Evolutionary conservation across 306 rosid species (phyloP).

Genomic region (Dalbergia oliveri): DNA sequence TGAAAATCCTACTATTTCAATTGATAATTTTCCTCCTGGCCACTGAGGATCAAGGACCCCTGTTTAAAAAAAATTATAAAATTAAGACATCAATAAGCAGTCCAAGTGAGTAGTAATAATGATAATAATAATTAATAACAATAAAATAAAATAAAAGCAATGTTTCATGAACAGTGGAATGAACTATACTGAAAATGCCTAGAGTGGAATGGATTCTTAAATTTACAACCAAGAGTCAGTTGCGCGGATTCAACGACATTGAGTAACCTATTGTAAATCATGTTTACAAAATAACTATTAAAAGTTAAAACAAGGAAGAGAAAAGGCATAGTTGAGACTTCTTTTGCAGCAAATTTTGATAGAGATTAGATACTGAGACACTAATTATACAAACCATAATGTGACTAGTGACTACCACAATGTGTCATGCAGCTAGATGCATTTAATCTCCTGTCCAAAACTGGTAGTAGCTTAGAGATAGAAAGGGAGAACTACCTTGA

Average conservation of each 20-base stretch:
- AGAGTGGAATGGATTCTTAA: not conserved
- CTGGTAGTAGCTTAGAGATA: conserved; percentile 15
- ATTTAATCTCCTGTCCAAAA: not conserved
- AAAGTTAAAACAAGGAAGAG: not conserved
- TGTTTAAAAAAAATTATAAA: conserved; percentile 45
- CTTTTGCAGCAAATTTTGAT: not conserved
- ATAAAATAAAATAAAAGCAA: not conserved
- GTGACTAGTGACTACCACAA: not conserved
- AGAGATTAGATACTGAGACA: not conserved
- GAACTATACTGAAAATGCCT: not conserved
- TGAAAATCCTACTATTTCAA: conserved; percentile 58
- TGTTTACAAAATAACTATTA: not conserved
- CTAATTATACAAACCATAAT: not conserved
- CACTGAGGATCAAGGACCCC: conserved; percentile 61
- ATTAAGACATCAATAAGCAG: conserved; percentile 45
- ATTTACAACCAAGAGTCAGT: not conserved
- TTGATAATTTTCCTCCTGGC: conserved; percentile 44
- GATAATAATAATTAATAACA: not conserved
- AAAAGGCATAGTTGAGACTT: not conserved
- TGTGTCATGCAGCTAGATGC: not conserved
- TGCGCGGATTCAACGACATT: not conserved
- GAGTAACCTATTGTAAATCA: not conserved
- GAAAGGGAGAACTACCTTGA: conserved; percentile 64
- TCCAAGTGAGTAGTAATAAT: conserved; percentile 10
- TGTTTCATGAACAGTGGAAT: not conserved